Percentiles rank a stretch among this genome's conserved stretches.
Conservation (phyloP, 257 asterid genomes). For the Solanum dulcamara region DNA sequence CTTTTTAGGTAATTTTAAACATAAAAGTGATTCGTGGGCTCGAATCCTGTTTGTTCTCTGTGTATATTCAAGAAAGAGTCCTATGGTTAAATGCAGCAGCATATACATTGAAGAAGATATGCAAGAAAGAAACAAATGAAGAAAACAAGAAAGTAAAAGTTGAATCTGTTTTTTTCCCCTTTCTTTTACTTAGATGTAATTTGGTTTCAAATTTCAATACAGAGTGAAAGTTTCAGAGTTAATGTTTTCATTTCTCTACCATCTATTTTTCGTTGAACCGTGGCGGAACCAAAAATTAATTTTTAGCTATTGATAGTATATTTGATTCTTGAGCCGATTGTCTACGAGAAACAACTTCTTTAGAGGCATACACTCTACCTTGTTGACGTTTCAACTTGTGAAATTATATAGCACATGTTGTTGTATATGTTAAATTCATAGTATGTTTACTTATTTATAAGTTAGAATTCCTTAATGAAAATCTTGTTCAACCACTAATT, state of each 20-base stretch:
- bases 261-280: background rate
- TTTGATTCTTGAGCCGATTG: background rate
- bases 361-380: too few species aligned
- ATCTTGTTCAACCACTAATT: too few species aligned
- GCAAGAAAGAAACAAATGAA: background rate
- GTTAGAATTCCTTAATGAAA: too few species aligned
- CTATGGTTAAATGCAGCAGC: background rate
- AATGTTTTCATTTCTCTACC: background rate
- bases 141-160: background rate
- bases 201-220: background rate
- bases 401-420: too few species aligned
- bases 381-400: too few species aligned
- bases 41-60: conserved; percentile 18
- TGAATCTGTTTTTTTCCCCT: background rate
- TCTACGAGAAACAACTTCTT: too few species aligned
- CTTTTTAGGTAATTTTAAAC: conserved; percentile 38
- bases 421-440: too few species aligned
- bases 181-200: background rate
- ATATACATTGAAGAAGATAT: background rate
- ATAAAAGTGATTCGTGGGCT: conserved; percentile 26
- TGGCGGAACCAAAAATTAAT: background rate
- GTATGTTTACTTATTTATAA: too few species aligned
- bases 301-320: too few species aligned
- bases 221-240: background rate
- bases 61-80: conserved; percentile 12